Evolutionary conservation across 2,329 filamentous ascomycete species (phyloP), one percentile per base, ranked within the genome.

Genomic region (Phyllosticta capitalensis): DNA sequence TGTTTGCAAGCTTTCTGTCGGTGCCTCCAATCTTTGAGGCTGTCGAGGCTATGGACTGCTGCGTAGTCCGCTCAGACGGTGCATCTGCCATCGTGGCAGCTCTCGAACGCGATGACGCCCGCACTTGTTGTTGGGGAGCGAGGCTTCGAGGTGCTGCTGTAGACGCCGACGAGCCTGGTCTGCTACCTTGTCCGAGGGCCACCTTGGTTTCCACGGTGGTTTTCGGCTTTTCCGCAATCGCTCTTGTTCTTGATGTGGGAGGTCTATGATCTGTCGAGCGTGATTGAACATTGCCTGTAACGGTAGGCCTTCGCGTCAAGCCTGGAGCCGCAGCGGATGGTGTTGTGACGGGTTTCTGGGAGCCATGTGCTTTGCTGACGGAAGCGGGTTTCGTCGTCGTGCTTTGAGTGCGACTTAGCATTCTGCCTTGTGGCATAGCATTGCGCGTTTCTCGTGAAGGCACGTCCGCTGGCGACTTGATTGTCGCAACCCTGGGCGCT

Each of bases 361-460:
- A 5, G 38, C 48, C 58, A n/a, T 56, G 48, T 7, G 20, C 19
- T 12, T 45, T 55, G 9, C 21, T 55, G 1, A 48, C 45, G 12
- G 58, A 45, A 7, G 45, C 24, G 52, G 51, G 45, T 51, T 54
- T 58, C n/a, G 56, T 19, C 22, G 38, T 49, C 33, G 19, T 10
- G 24, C 51, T 58, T 53, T 58, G 56, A n/a, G 56, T 58, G 33
- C 56, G 56, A 33, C 54, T 58, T 30, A 54, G 33, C 51, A 52
- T 33, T 24, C 38, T 50, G 38, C 3, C 30, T 21, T 54, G 51
- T 24, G 28, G n/a, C 2, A 33, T 24, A 51, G 56, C 33, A n/a
- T 17, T 14, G 52, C 26, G 52, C 20, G 53, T 17, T 22, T 53
- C 51, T 38, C n/a, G 30, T 45, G 28, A 45, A 12, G 24, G 9